Evolutionary conservation across 352 stramenopile genomes (phyloP), one percentile per base, ranked within the genome.

Genomic region (Phytopythium helicoides): DNA sequence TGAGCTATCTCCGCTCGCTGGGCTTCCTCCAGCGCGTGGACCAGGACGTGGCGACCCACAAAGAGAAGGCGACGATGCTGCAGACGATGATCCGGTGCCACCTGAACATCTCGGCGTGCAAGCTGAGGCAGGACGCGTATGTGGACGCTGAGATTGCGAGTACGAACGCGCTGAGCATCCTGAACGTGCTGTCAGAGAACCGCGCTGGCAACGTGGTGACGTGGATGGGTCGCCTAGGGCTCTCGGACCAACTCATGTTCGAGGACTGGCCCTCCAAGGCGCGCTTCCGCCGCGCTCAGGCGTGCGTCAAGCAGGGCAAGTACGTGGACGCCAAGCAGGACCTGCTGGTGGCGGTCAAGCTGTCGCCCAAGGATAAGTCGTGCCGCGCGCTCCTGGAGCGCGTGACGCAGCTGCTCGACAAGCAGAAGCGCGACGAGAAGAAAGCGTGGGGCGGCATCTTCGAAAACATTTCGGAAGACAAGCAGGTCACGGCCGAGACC

Each of bases 1-100:
- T 79, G 61, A 89, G 60, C 60, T 94, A 94, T 53, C 62, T 94
- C 49, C 69, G 79, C 3, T 70, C 80, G 22, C 55, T 94, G 6
- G 73, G 55, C 19, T 92, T 80, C 53, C 61, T 94, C 47, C 77
- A 92, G 47, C 80, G 81, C 28, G 81, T 94, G 25, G 58, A 92
- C 44, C 81, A 94, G 49, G 78, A 92, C 26, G 62, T 36, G 7
- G 78, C 85, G 14, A 92, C 81, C 0, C 80, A 94, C 62, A 94
- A 94, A 58, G 76, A 94, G 39, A 94, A 92, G 59, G 85, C 85
- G 36, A 86, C 70, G 26, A 89, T 92, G 53, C 73, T 94, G 15
- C 81, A 92, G 69, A 94, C 85, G 15, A 94, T 94, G 85, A 90
- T 94, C 36, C 85, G 85, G 31, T 94, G 85, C 52, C 85, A 94